phyloP scores from a whole-genome alignment of 1,284 basidiomycete genomes.

The Pseudozyma sp. region DNA sequence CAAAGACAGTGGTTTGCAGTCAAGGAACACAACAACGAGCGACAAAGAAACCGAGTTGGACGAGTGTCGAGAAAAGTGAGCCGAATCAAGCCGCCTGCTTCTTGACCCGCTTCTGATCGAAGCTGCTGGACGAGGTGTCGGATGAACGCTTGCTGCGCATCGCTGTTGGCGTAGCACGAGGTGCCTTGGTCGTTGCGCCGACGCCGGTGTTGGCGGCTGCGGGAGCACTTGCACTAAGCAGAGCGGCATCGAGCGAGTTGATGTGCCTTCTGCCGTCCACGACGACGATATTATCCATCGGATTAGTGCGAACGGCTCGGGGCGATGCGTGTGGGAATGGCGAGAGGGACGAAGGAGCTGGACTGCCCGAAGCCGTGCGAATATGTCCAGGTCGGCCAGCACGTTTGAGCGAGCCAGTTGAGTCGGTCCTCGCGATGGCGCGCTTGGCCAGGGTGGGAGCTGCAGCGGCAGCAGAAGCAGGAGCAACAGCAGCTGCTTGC shows the following conservation, averaged over 20 bases:
- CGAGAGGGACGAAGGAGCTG: slow-evolving; percentile 63
- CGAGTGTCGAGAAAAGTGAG: neutral
- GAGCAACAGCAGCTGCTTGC: slow-evolving; percentile 15
- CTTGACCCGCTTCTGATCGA: slow-evolving; percentile 49
- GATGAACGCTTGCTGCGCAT: slow-evolving; percentile 41
- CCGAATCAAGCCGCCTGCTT: slow-evolving; percentile 37
- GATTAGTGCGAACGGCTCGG: slow-evolving; percentile 27
- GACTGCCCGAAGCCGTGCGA: slow-evolving; percentile 53
- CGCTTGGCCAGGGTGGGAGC: slow-evolving; percentile 55
- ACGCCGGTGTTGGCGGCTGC: slow-evolving; percentile 16
- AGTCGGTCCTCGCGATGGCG: slow-evolving; percentile 50
- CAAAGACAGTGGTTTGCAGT: neutral
- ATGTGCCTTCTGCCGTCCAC: slow-evolving; percentile 36
- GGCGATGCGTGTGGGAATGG: slow-evolving; percentile 65
- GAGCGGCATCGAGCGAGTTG: slow-evolving; percentile 55
- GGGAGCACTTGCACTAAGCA: slow-evolving; percentile 59
- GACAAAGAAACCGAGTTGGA: too few species aligned
- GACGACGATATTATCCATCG: slow-evolving; percentile 40
- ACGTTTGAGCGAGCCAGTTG: slow-evolving; percentile 43
- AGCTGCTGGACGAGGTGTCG: slow-evolving; percentile 18
- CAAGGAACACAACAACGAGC: too few species aligned
- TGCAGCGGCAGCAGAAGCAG: slow-evolving; percentile 21
- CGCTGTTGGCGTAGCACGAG: slow-evolving; percentile 8
- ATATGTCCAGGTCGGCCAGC: slow-evolving; percentile 31
- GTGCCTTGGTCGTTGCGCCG: slow-evolving; percentile 2